Percentiles rank a stretch among this genome's conserved stretches.
These are phyloP conservation scores for Dothideomycetidae sp. DNA, from an alignment of 2,329 filamentous ascomycete genomes.

Conservation along the genomic window DNA sequence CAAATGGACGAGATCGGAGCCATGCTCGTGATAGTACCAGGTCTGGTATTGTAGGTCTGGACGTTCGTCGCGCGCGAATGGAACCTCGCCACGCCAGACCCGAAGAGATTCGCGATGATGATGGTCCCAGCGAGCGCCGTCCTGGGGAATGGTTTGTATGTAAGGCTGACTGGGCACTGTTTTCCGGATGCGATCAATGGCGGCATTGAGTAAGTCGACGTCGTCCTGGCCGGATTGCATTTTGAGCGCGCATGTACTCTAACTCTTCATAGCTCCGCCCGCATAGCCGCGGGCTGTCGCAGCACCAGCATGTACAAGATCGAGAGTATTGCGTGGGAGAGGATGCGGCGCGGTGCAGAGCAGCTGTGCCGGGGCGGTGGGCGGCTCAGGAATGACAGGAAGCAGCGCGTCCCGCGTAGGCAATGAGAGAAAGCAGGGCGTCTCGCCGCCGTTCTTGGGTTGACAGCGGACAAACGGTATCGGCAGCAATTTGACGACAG, in stretches of 20 bases:
- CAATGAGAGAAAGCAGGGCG: not conserved
- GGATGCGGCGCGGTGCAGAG: too few relatives aligned
- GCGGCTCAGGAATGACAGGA: not conserved
- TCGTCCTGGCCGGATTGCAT: constrained; percentile 1
- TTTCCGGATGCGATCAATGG: constrained; percentile 30
- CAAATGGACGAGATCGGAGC: constrained; percentile 15
- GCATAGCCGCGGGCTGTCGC: not conserved
- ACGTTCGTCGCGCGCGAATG: constrained; percentile 42
- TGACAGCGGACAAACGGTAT: not conserved
- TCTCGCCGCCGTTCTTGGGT: not conserved
- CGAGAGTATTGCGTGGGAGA: not conserved
- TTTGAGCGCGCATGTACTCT: not conserved
- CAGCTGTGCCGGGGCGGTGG: too few relatives aligned
- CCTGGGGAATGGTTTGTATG: constrained; percentile 33
- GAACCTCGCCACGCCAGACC: constrained; percentile 33
- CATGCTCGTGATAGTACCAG: constrained; percentile 43
- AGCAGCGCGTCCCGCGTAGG: not conserved
- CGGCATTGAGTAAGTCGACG: constrained; percentile 21
- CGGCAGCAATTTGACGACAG: not conserved
- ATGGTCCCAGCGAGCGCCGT: constrained; percentile 29
- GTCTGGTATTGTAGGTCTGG: constrained; percentile 46
- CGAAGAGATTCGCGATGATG: constrained; percentile 27
- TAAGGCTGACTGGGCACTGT: constrained; percentile 32
- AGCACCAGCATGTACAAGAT: not conserved
- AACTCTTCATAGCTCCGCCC: not conserved